Base-by-base conservation (phyloP, 2,329 filamentous ascomycete genomes). In the Aureobasidium sp. region DNA sequence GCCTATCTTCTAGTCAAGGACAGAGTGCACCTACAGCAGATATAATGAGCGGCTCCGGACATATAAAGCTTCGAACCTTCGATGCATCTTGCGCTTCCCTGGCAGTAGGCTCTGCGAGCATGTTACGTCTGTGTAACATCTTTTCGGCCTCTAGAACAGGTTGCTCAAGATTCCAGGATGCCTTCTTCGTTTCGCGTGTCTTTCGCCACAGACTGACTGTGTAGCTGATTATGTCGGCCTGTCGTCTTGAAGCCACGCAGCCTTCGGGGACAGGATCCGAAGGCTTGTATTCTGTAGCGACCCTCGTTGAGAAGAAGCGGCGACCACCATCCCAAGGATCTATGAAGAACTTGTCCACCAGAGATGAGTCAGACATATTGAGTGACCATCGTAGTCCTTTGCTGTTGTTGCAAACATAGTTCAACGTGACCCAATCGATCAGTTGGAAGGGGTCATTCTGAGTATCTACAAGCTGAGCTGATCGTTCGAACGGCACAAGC, bases 131-230 rank as follows among this genome's bases (percentile, higher is more conserved):
- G 37, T 91, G 80, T 1, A 88, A 79, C 29, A 96, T 81, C 51
- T 88, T 78, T 66, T 93, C 84, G 0, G 88, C 91, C 68, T 87
- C 82, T 5, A 96, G 75, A 0, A 99, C 94, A 1, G 91, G 89
- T 68, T 97, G 90, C n/a, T 87, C 77, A 41, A 83, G 78, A 37
- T 84, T 78, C 76, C 87, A 88, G 0, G 70, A 76, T 5, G 42
- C 29, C 17, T 27, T 60, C 17, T 71, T 69, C 15, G 76, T 77
- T 20, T 75, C 66, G 61, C 84, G 79, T 64, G 85, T 75, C 26
- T 85, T 88, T 5, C 80, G 79, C 75, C 84, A 93, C 20, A 92
- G 78, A 71, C 90, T 96, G 68, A 89, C 83, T 57, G 87, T 91
- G 74, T 94, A 97, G 67, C 92, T 87, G 65, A 93, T 82, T 66